Conservation (phyloP, 495 filamentous ascomycete species). For the Trichoderma gamsii region DNA sequence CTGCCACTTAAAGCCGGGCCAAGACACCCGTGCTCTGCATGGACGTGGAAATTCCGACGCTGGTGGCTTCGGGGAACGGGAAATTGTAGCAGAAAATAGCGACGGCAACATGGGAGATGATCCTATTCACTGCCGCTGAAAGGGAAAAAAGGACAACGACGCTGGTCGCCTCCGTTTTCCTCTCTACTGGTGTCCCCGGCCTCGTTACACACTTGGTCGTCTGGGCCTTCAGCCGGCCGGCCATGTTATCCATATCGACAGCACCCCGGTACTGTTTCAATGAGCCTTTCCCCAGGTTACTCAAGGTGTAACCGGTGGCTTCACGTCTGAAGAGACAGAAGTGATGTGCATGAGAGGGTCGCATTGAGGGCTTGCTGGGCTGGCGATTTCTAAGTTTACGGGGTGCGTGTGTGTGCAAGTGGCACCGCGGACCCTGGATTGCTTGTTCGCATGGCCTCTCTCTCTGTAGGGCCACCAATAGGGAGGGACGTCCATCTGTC, state of each 20-base stretch:
- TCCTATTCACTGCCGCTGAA: no score
- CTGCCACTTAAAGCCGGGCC: neutral
- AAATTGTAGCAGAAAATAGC: no score
- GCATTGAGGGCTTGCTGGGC: neutral
- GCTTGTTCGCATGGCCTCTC: neutral
- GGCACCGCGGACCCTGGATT: neutral
- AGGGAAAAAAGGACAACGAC: no score
- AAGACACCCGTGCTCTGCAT: neutral
- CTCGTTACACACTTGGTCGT: neutral
- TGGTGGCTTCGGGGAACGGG: no score
- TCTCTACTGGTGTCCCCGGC: neutral
- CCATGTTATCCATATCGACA: neutral
- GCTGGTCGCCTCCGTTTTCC: neutral
- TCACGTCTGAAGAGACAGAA: neutral
- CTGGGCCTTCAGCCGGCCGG: slow-evolving; percentile 6
- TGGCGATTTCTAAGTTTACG: neutral
- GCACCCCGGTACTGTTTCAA: slow-evolving; percentile 2
- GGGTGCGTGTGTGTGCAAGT: neutral
- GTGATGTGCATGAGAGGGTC: neutral
- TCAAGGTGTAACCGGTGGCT: slow-evolving; percentile 2
- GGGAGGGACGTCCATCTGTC: neutral
- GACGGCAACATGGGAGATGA: no score
- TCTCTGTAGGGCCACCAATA: neutral
- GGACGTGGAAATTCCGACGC: no score
- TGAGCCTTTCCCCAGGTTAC: neutral